Conservation (phyloP, 1,284 basidiomycete species). For the Sanghuangporus baumii region DNA sequence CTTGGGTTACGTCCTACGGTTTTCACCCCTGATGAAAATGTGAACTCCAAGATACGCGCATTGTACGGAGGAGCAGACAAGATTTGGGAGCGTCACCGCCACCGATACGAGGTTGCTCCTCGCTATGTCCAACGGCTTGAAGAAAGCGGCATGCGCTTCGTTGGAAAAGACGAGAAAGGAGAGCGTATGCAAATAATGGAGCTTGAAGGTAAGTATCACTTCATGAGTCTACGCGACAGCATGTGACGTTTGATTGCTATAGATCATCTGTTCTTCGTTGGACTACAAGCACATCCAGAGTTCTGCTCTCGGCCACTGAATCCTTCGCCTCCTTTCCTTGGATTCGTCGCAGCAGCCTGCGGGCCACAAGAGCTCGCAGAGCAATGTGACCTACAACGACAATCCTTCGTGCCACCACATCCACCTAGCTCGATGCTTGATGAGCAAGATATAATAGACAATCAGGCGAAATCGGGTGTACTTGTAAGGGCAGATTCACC, state of each 20-base stretch:
- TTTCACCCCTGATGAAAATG: slow-evolving; percentile 60
- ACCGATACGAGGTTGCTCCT: slow-evolving; percentile 97
- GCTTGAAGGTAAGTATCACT: slow-evolving; percentile 55
- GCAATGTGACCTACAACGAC: slow-evolving; percentile 65
- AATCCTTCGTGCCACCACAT: slow-evolving; percentile 44
- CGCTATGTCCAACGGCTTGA: slow-evolving; percentile 74
- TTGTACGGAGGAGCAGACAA: slow-evolving; percentile 83
- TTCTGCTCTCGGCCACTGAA: slow-evolving; percentile 99
- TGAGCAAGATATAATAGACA: slow-evolving; percentile 36
- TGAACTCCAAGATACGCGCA: slow-evolving; percentile 66
- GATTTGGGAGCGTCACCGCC: slow-evolving; percentile 97
- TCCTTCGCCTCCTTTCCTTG: slow-evolving; percentile 96
- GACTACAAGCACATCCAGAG: slow-evolving; percentile 95
- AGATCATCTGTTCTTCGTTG: slow-evolving; percentile 96
- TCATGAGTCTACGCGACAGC: too few species aligned
- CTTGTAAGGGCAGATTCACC: not conserved
- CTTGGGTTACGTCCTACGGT: slow-evolving; percentile 92
- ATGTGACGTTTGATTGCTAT: slow-evolving; percentile 6
- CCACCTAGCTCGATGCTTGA: slow-evolving; percentile 45
- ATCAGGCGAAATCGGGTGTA: slow-evolving; percentile 16
- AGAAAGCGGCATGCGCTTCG: slow-evolving; percentile 73
- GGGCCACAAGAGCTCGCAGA: slow-evolving; percentile 61
- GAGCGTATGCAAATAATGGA: slow-evolving; percentile 98
- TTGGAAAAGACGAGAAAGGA: slow-evolving; percentile 92
- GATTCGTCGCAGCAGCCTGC: slow-evolving; percentile 87